Evolutionary conservation across 257 asterid species (phyloP), one percentile per base, ranked within the genome.

Genomic region (Solanum gracilifrons): DNA sequence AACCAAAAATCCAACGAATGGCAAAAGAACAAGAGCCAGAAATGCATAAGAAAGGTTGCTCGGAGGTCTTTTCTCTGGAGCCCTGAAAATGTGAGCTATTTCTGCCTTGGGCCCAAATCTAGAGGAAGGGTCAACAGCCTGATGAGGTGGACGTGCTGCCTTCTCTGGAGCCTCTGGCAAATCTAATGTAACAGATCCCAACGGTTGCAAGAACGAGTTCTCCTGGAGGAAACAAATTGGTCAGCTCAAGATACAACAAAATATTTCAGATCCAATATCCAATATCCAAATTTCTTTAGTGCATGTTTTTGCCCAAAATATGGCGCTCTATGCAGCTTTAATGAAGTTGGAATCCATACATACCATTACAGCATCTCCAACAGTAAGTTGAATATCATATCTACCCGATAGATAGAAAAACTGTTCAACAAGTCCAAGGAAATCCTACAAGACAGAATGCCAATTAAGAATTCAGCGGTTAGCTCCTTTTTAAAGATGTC

Each of bases 351-450:
- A 20, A 82, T 43, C 69, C 76, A 83, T 55, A 89, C 84, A 91
- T 95, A 95, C 99, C 99, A 97, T 97, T 90, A 90, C 94, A 25
- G 92, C 86, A 92, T 97, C 99, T 60, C 99, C 99, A 73, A 97
- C 92, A 84, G 98, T 92, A 76, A 97, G 98, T 87, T 95, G 94
- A 92, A 97, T 92, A 87, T 96, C 97, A 87, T 96, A 96, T 87
- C 77, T 92, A 85, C 98, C 99, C 7, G 99, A 96, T 86, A 96
- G 90, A 92, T 97, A 97, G 90, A 89, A 95, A 75, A 97, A 93
- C 89, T 95, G 95, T 88, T 96, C 99, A 87, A 97, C 99, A 87
- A 97, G 93, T 88, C 99, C 98, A 90, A 97, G 94, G 90, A 97
- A 97, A 92, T 96, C 99, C 99, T 97, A 90, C 94, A 93, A 92